Conservation (phyloP, 495 filamentous ascomycete genomes). For the Penicillium manginii region DNA sequence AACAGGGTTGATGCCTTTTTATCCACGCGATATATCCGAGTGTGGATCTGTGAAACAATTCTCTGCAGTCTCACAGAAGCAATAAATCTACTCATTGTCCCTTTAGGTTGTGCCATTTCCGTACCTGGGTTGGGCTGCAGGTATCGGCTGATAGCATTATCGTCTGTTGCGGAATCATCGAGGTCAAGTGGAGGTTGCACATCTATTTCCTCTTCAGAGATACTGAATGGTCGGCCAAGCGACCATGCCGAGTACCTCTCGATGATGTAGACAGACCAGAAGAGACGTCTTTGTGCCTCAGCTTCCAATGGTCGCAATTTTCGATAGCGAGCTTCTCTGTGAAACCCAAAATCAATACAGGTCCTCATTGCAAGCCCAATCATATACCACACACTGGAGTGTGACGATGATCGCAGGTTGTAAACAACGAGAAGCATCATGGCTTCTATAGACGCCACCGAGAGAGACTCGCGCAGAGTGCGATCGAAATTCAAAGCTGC, state of each 20-base stretch:
- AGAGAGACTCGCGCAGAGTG: constrained; percentile 34
- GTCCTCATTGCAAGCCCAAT: constrained; percentile 48
- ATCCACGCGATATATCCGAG: constrained; percentile 45
- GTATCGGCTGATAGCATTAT: background rate
- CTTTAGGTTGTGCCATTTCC: background rate
- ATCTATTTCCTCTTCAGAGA: constrained; percentile 47
- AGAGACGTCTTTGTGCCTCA: constrained; percentile 37
- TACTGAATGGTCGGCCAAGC: constrained; percentile 43
- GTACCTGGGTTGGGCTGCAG: background rate
- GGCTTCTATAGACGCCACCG: constrained; percentile 42
- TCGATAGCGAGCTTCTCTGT: constrained; percentile 31
- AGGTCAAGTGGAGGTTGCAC: constrained; percentile 35
- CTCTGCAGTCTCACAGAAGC: constrained; percentile 38
- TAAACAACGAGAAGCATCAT: constrained; percentile 46
- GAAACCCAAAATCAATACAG: constrained; percentile 46
- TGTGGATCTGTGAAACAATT: constrained; percentile 45
- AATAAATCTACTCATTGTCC: constrained; percentile 30
- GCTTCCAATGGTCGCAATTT: constrained; percentile 31
- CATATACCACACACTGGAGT: constrained; percentile 49
- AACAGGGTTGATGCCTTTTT: constrained; percentile 27
- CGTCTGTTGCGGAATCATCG: constrained; percentile 31
- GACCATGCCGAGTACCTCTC: constrained; percentile 43
- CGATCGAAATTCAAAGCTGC: constrained; percentile 41
- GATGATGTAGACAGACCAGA: constrained; percentile 49
- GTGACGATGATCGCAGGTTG: constrained; percentile 38